Conservation (phyloP, 2,329 filamentous ascomycete genomes). For the Trichoderma sp. region DNA sequence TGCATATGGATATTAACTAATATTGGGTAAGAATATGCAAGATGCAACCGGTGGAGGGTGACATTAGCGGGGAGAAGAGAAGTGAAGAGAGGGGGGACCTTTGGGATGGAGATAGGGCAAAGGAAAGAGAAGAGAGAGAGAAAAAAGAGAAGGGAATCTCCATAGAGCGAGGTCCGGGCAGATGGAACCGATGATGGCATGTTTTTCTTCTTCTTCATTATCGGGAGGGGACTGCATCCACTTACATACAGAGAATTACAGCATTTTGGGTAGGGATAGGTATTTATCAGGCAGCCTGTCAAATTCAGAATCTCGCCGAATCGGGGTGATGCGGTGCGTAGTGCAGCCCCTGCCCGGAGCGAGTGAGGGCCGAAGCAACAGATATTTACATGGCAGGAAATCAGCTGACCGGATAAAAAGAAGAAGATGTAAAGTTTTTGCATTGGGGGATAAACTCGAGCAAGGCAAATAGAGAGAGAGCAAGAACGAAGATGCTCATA, state of each 20-base stretch:
- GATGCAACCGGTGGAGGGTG: slow-evolving; percentile 9
- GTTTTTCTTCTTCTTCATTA: not conserved
- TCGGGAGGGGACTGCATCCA: not conserved
- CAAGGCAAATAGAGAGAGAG: not conserved
- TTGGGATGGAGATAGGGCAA: not conserved
- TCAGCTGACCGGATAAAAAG: slow-evolving; percentile 6
- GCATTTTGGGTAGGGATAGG: not conserved
- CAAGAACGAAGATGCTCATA: not conserved
- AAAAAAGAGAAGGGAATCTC: not conserved
- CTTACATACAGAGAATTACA: not conserved
- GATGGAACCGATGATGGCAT: not conserved
- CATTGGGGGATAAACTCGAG: not conserved
- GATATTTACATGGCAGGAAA: not conserved
- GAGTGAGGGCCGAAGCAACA: not conserved
- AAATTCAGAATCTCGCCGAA: not conserved
- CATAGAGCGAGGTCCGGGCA: not conserved
- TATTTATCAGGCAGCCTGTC: not conserved
- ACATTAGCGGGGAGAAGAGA: not conserved
- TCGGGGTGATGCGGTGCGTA: not conserved
- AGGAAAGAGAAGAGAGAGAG: too few species aligned
- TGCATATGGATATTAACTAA: not conserved
- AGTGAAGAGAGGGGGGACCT: not conserved
- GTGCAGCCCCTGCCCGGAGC: not conserved
- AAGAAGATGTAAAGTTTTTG: not conserved
- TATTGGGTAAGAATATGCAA: slow-evolving; percentile 10